Evolutionary conservation across 2,329 filamentous ascomycete genomes (phyloP), one percentile per base, ranked within the genome.

Genomic region (Dothistroma septosporum): DNA sequence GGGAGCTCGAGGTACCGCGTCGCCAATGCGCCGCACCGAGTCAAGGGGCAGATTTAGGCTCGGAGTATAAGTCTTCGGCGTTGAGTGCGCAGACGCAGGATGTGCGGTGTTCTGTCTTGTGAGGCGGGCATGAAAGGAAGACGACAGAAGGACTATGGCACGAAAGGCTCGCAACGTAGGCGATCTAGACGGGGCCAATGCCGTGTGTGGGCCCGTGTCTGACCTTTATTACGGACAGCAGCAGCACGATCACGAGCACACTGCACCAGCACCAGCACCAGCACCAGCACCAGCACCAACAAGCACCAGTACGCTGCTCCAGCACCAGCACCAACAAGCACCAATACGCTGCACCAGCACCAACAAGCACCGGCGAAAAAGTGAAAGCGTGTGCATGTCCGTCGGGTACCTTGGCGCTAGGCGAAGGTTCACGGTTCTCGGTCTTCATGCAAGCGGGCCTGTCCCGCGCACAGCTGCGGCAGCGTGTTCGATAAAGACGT

Each of bases 351-450:
- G n/a, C n/a, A n/a, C n/a, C n/a, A n/a, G n/a, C n/a, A n/a, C n/a
- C n/a, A n/a, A n/a, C 24, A 28, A 28, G 24, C 19, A 49, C 28
- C 19, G 21, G 44, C n/a, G 5, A 21, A 31, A 49, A 49, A 24
- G 47, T 6, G 10, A 21, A n/a, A 49, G 21, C 21, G 2, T 14
- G n/a, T n/a, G n/a, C n/a, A n/a, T n/a, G n/a, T n/a, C n/a, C n/a
- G n/a, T n/a, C n/a, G n/a, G n/a, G n/a, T 49, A 24, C 47, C 47
- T 31, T 49, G 21, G n/a, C 47, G 47, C 47, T 49, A 49, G 47
- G 47, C 21, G 47, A 31, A 24, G 24, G 37, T 44, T 44, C 16
- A 19, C 24, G 24, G 24, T 44, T 44, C 16, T 44, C 24, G 24
- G 24, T 44, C n/a, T 7, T 44, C 37, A 44, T 44, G 37, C 37